A percentile compares a stretch with the other conserved stretches of the same genome.
Conservation (phyloP, 768 basidiomycete genomes). For the Suillus clintonianus region DNA sequence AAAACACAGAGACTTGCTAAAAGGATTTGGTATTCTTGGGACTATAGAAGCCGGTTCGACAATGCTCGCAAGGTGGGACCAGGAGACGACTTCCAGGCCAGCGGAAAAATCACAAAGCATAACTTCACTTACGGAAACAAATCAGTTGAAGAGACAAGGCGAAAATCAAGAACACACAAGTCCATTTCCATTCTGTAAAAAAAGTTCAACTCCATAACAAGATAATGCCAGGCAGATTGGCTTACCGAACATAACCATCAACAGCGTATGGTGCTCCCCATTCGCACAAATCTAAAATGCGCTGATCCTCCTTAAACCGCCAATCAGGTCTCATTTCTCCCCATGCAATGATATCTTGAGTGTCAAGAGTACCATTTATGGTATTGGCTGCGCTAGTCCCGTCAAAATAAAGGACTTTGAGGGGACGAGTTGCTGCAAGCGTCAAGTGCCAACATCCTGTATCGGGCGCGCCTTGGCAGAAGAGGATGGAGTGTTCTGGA, state of each 20-base stretch:
- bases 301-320: constrained; percentile 31
- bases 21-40: neutral
- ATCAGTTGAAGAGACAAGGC: neutral
- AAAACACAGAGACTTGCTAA: neutral
- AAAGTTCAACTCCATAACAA: neutral
- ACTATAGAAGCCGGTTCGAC: neutral
- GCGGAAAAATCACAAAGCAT: constrained; percentile 49
- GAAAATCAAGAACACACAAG: constrained; percentile 37
- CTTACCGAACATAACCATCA: constrained; percentile 36
- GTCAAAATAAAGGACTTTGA: constrained; percentile 36
- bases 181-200: constrained; percentile 47
- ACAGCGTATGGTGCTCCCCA: constrained; percentile 44
- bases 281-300: constrained; percentile 41
- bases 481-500: constrained; percentile 39
- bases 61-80: constrained; percentile 10
- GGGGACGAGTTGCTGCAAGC: constrained; percentile 18
- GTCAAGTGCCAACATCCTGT: constrained; percentile 19
- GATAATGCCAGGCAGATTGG: neutral
- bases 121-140: constrained; percentile 38
- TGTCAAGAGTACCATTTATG: constrained; percentile 33
- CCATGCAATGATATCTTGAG: constrained; percentile 50
- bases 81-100: constrained; percentile 42
- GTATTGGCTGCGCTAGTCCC: constrained; percentile 34
- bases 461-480: constrained; percentile 27
- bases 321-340: constrained; percentile 25